These are phyloP conservation scores for Dioscorea zingiberensis DNA, from an alignment of 106 monocot genomes.

Conservation along the genomic window DNA sequence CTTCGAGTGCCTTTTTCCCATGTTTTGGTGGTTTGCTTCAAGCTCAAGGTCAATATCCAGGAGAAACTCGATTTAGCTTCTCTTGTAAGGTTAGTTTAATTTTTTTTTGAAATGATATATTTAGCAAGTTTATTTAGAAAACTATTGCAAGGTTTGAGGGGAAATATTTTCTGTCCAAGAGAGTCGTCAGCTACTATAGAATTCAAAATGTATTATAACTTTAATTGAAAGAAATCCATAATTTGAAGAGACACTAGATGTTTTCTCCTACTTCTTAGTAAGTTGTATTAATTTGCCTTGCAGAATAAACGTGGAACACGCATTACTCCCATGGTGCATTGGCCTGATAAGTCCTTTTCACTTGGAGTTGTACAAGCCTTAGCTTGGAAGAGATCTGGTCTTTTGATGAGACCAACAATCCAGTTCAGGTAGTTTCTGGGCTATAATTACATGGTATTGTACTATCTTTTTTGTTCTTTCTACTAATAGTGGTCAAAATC, in stretches of 20 bases:
- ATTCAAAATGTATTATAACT: too few relatives aligned
- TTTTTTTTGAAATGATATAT: not conserved
- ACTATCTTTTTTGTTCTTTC: too few relatives aligned
- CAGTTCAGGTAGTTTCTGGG: slow-evolving; percentile 58
- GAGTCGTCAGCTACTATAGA: too few relatives aligned
- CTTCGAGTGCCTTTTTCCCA: slow-evolving; percentile 77
- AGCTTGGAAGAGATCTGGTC: slow-evolving; percentile 80
- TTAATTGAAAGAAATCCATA: too few relatives aligned
- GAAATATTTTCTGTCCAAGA: too few relatives aligned
- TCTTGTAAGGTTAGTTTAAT: slow-evolving; percentile 69
- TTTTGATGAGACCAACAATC: slow-evolving; percentile 62
- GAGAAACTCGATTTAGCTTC: slow-evolving; percentile 87
- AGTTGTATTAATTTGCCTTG: slow-evolving; percentile 9
- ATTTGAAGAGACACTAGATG: too few relatives aligned
- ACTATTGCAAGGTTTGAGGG: too few relatives aligned
- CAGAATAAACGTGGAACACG: slow-evolving; percentile 81
- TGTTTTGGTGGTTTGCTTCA: slow-evolving; percentile 87
- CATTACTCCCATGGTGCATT: slow-evolving; percentile 80
- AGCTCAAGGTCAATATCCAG: slow-evolving; percentile 92
- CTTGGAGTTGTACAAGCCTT: slow-evolving; percentile 71
- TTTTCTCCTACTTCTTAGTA: not conserved
- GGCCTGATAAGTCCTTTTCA: slow-evolving; percentile 94
- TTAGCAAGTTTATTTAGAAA: too few relatives aligned
- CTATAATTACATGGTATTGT: too few relatives aligned
- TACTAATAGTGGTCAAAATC: too few relatives aligned